phyloP scores from a whole-genome alignment of 805 yeast species.

The Myxozyma geophila region DNA sequence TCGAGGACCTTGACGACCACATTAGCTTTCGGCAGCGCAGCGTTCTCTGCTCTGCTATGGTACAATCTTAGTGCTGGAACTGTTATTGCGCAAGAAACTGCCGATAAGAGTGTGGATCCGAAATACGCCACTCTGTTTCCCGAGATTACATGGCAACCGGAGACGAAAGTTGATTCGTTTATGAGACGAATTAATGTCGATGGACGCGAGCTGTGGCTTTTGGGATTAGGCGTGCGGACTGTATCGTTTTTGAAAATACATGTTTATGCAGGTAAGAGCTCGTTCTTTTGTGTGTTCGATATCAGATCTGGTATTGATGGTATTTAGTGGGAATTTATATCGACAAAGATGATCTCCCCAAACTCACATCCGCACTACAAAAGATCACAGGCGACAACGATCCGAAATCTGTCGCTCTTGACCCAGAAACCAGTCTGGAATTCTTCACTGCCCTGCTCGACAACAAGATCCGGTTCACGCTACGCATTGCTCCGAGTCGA shows the following conservation, averaged over 20 bases:
- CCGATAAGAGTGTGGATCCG: slow-evolving; percentile 4
- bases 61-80: neutral
- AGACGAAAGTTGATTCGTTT: slow-evolving; percentile 43
- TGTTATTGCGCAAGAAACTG: slow-evolving; percentile 2
- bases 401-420: slow-evolving; percentile 40
- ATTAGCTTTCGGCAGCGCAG: neutral
- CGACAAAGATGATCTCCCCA: slow-evolving; percentile 57
- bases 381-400: neutral
- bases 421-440: slow-evolving; percentile 56
- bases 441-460: slow-evolving; percentile 63
- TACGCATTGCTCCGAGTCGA: slow-evolving; percentile 82
- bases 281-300: neutral
- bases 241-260: slow-evolving; percentile 82
- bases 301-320: neutral
- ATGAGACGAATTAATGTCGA: slow-evolving; percentile 40
- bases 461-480: slow-evolving; percentile 63
- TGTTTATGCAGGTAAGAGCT: slow-evolving; percentile 63
- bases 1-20: neutral
- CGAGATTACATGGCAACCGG: slow-evolving; percentile 28
- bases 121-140: slow-evolving; percentile 18
- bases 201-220: slow-evolving; percentile 52
- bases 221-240: slow-evolving; percentile 81
- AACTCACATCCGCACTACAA: neutral
- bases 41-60: neutral
- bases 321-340: slow-evolving; percentile 70